These are phyloP conservation scores for Alternaria infectoria DNA, from an alignment of 2,329 filamentous ascomycete species.

Conservation along the genomic window DNA sequence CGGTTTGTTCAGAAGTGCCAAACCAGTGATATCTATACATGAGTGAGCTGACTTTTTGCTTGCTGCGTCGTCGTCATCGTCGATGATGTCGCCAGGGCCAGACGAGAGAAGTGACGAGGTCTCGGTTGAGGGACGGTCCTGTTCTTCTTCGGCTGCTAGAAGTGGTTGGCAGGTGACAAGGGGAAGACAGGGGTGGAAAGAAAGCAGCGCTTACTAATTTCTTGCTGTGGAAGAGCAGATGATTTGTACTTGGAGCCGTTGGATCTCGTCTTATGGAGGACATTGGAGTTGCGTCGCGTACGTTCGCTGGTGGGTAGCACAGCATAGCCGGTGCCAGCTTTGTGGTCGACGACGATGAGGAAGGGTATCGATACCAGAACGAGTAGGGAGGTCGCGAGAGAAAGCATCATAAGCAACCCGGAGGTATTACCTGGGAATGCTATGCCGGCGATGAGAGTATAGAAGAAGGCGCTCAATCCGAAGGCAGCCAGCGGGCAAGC, in stretches of 20 bases:
- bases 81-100: slow-evolving; percentile 61
- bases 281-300: slow-evolving; percentile 53
- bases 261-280: slow-evolving; percentile 56
- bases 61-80: slow-evolving; percentile 52
- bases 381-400: slow-evolving; percentile 77
- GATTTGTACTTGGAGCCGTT: slow-evolving; percentile 52
- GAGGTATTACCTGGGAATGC: slow-evolving; percentile 84
- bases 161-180: slow-evolving; percentile 43
- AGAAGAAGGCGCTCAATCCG: slow-evolving; percentile 95
- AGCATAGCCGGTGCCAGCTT: slow-evolving; percentile 63
- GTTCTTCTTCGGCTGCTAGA: slow-evolving; percentile 44
- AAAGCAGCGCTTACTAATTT: slow-evolving; percentile 67
- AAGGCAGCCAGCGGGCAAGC: slow-evolving; percentile 93
- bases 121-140: slow-evolving; percentile 67
- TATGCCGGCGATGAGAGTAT: slow-evolving; percentile 78
- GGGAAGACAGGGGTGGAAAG: slow-evolving; percentile 12
- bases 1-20: slow-evolving; percentile 70
- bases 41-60: slow-evolving; percentile 75
- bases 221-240: slow-evolving; percentile 50
- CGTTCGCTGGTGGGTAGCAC: slow-evolving; percentile 60
- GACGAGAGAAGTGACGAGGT: slow-evolving; percentile 78
- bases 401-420: slow-evolving; percentile 79
- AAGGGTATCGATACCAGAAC: slow-evolving; percentile 84
- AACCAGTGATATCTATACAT: slow-evolving; percentile 88
- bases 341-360: slow-evolving; percentile 73